Percentiles rank a stretch among this genome's conserved stretches.
Conservation (phyloP, 1,284 basidiomycete genomes). For the Serendipita sp. region DNA sequence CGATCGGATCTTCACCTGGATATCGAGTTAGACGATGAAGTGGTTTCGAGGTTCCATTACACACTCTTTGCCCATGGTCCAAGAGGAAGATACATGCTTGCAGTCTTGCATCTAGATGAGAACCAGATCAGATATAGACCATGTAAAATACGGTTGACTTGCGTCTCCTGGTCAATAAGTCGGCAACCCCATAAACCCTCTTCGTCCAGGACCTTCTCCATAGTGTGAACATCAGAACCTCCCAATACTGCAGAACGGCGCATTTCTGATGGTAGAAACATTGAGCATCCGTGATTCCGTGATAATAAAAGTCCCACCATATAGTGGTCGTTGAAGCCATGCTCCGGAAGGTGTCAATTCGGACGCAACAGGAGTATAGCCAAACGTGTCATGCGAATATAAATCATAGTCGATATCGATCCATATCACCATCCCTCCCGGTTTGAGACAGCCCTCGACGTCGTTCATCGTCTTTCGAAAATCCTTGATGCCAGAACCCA, state of each 20-base stretch:
- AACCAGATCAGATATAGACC: neutral
- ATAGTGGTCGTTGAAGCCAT: neutral
- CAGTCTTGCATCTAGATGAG: neutral
- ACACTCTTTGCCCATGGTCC: neutral
- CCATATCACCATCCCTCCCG: constrained; percentile 2
- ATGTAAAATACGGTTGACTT: neutral
- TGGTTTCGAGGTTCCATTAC: neutral
- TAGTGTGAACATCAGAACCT: neutral
- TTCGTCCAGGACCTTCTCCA: neutral
- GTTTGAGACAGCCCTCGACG: neutral
- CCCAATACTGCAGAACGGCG: neutral
- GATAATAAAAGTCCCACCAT: neutral
- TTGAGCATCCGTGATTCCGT: neutral
- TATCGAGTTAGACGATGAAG: neutral
- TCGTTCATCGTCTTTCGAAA: neutral
- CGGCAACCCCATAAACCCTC: neutral
- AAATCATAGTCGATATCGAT: neutral
- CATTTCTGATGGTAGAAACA: neutral
- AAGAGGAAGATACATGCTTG: neutral
- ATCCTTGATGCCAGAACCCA: neutral
- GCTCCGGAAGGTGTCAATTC: neutral
- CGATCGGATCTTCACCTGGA: neutral
- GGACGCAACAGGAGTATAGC: neutral
- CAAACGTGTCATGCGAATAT: neutral
- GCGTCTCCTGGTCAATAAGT: neutral